Base-by-base conservation (phyloP, 139 green algal species). In the Pseudopediastrum boryanum region DNA sequence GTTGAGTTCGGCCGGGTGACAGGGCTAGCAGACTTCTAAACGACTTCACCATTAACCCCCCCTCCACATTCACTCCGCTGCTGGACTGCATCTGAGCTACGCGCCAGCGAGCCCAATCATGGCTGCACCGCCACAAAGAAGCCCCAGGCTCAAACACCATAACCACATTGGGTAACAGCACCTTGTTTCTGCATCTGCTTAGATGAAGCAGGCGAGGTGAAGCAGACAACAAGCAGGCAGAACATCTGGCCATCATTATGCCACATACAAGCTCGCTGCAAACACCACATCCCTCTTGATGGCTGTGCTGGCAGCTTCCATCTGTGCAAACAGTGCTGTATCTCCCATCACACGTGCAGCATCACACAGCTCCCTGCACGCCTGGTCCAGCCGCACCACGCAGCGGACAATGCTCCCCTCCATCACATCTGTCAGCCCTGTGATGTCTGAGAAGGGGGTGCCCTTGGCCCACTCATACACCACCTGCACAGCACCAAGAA, bases 231-330 rank as follows among this genome's bases (percentile, higher is more conserved):
- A n/a, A n/a, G n/a, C n/a, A n/a, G n/a, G n/a, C n/a, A n/a, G n/a
- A n/a, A n/a, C n/a, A n/a, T n/a, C n/a, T 25, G 16, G 12, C 54
- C 12, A 12, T 25, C 54, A 64, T 75, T 50, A 97, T 2, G 90
- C 82, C 4, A 99, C 85, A 73, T 99, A 99, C 23, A 99, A 85
- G 25, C 77, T 93, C 1, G 92, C 96, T 19, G 93, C 94, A 85
- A 99, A 99, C 51, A 99, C 88, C 71, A 99, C 95, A 84, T 99
- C 96, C 0, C 96, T 69, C 89, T 98, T 98, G 75, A 99, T 98
- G 36, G 81, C 69, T 0, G 85, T 79, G 2, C 86, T 95, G 0
- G 96, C 96, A 19, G 83, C 88, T 77, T 98, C 89, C 93, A 99
- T 98, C 58, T 96, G 92, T 63, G 92, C 61, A 75, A 94, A 96